Base-by-base conservation (phyloP, 768 basidiomycete genomes). In the Amanita rimosa region DNA sequence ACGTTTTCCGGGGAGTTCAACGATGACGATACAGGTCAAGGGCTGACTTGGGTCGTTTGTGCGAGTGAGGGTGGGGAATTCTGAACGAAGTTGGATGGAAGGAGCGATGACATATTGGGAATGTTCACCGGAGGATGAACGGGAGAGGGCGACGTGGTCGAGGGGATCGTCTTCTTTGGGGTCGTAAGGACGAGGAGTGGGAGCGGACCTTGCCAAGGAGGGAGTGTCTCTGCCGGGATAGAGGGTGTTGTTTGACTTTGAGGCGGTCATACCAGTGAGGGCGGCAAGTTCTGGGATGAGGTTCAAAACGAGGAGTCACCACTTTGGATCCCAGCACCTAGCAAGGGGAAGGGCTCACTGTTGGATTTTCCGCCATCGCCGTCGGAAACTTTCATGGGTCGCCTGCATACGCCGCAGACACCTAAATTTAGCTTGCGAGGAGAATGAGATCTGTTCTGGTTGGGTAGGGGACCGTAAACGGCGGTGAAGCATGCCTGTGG, bases 341-440 rank as follows among this genome's bases (percentile, higher is more conserved):
- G 27, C 27, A 29, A 10, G 10, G 22, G 22, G 10, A 29, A 11
- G 10, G 16, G 68, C 73, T 69, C 69, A 96, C 95, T 98, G 71
- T 94, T 95, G 29, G 78, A 83, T 69, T 87, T 90, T 51, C 82
- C 81, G 8, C 79, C 77, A 58, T 90, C 88, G 21, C 86, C 85
- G 50, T 95, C 92, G 19, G 84, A 85, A 13, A 99, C 76, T 60
- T 92, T 92, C 96, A 99, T 98, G 14, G 93, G 93, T 27, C 93
- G 76, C 57, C 96, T 75, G 62, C 96, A 99, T 2, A 98, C 92
- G 34, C 96, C 96, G 56, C 96, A 99, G 14, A 99, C 89, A 16
- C 96, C 96, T 19, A 96, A 70, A 60, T 89, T 85, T 40, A 86
- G 71, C 67, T 86, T 81, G 63, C 79, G 70, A 22, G 85, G 73